Percentiles rank a stretch among this genome's conserved stretches.
phyloP scores from a whole-genome alignment of 306 rosid species.

The Oxytropis ochrocephala region DNA sequence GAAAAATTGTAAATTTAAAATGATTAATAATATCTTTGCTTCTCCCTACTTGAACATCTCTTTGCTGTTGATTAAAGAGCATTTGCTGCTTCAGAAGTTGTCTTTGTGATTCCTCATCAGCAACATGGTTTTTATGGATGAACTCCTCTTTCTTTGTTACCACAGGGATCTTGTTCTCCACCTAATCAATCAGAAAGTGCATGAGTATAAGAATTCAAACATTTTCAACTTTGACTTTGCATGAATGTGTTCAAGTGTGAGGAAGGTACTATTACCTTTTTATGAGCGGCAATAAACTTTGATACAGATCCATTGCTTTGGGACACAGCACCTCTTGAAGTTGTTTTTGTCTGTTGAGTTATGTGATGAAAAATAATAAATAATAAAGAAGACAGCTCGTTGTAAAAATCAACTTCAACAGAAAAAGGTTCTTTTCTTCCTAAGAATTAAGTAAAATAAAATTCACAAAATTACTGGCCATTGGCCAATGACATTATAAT shows the following conservation, averaged over 20 bases:
- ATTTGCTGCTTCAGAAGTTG: slow-evolving; percentile 49
- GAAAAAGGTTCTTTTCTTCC: not conserved
- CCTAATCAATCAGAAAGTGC: slow-evolving; percentile 25
- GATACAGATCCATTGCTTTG: slow-evolving; percentile 41
- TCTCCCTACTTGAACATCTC: slow-evolving; percentile 58
- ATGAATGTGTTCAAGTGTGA: slow-evolving; percentile 4
- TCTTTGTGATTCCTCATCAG: slow-evolving; percentile 50
- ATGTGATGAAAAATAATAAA: not conserved
- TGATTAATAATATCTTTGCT: not conserved
- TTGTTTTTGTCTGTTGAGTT: slow-evolving; percentile 40
- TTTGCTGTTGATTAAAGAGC: slow-evolving; percentile 73
- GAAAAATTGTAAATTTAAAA: not conserved
- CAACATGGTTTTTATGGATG: slow-evolving; percentile 28
- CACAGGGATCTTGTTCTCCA: slow-evolving; percentile 29
- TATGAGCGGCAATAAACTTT: slow-evolving; percentile 41
- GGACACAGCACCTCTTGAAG: slow-evolving; percentile 30
- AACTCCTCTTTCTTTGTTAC: slow-evolving; percentile 39
- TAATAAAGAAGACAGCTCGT: slow-evolving; percentile 6
- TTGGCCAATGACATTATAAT: not conserved
- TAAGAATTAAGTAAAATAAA: not conserved
- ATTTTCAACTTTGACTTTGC: not conserved
- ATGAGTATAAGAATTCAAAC: slow-evolving; percentile 11
- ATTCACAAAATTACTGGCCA: not conserved
- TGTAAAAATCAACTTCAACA: slow-evolving; percentile 1
- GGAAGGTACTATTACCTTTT: slow-evolving; percentile 37